Evolutionary conservation across 345 rosid genomes (phyloP).

Genomic region (Salix viminalis): DNA sequence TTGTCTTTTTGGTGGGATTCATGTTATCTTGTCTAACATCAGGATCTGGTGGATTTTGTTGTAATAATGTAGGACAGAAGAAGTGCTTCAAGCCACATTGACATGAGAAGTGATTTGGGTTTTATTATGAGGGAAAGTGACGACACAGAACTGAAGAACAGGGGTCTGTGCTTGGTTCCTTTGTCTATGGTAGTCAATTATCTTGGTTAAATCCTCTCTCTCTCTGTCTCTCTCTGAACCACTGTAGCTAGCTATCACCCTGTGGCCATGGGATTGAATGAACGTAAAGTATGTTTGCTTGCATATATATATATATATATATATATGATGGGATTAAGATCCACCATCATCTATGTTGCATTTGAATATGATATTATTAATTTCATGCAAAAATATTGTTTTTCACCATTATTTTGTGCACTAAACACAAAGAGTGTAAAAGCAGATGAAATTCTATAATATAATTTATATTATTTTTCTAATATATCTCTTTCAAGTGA

Average conservation of each 20-base stretch:
- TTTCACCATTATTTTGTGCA: neutral
- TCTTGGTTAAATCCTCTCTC: constrained; percentile 31
- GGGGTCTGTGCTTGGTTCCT: constrained; percentile 66
- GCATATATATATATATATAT: neutral
- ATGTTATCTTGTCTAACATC: neutral
- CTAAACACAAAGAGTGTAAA: neutral
- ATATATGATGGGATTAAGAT: neutral
- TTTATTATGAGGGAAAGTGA: constrained; percentile 25
- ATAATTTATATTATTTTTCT: too few relatives aligned
- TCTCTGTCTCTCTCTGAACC: neutral
- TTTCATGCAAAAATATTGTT: neutral
- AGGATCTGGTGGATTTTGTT: neutral
- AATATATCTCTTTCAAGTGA: too few relatives aligned
- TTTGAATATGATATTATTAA: neutral
- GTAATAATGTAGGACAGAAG: constrained; percentile 24
- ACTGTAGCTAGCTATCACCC: neutral
- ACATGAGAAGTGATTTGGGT: constrained; percentile 19
- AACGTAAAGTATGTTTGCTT: neutral
- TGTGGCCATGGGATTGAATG: neutral
- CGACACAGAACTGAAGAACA: constrained; percentile 50
- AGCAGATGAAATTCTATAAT: too few relatives aligned
- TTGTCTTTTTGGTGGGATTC: neutral
- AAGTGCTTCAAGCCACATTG: constrained; percentile 6
- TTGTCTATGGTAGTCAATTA: constrained; percentile 43
- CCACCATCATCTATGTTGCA: neutral